Base-by-base conservation (phyloP, 1,284 basidiomycete species). In the Athelia psychrophila region DNA sequence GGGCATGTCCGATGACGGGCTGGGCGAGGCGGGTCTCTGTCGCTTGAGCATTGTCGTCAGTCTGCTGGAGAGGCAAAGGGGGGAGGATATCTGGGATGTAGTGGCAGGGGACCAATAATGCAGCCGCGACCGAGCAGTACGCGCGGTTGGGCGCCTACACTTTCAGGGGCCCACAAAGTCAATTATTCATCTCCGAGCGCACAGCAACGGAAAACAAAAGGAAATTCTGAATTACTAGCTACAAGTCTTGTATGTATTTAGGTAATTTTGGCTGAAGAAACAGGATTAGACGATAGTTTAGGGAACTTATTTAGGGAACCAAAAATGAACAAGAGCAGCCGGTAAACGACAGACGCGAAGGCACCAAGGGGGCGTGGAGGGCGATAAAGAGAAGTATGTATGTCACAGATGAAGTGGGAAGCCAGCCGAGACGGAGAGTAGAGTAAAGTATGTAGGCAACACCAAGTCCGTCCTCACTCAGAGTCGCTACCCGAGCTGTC, bases 41-140 rank as follows among this genome's bases (percentile, higher is more conserved):
- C 88, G 77, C 64, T 90, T 90, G 57, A 89, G 69, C 87, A 89
- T 90, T 48, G 55, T 55, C 40, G 30, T 36, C 13, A 18, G 22
- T 20, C 40, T 20, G 18, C n/a, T 42, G 38, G 38, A 42, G 38
- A 30, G 16, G 20, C 8, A 6, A 18, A n/a, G 13, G 5, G 27
- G 13, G 13, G 27, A 30, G 27, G 27, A n/a, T n/a, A n/a, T n/a
- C n/a, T 30, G 13, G 13, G 27, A 6, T 5, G 27, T 30, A 30
- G 27, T 13, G 27, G n/a, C n/a, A 30, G 27, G 13, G 5, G 13
- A 30, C 27, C 27, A 5, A 30, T 5, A 13, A 5, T 30, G 5
- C 13, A 6, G 27, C 13, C 27, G 13, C 27, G 27, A 13, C 13
- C 5, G 6, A 13, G 27, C 27, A 30, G 27, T 30, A 30, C 27